Conservation (phyloP, 2,329 filamentous ascomycete species). For the Colletotrichum viniferum region DNA sequence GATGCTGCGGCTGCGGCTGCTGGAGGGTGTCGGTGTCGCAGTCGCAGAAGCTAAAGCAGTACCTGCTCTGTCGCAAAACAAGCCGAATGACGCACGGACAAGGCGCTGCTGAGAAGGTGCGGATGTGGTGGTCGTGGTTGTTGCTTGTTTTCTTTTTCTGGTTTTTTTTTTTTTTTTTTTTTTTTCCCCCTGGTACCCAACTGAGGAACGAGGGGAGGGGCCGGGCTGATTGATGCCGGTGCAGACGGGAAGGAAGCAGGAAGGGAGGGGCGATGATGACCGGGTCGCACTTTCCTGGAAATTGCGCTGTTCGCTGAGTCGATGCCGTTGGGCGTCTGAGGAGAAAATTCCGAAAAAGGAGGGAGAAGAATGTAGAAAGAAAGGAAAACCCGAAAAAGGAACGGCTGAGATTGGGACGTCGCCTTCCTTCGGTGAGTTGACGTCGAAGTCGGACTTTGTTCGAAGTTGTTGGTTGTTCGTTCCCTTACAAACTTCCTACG, state of each 20-base stretch:
- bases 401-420: not conserved
- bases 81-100: constrained; percentile 10
- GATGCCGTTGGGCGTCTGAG: constrained; percentile 2
- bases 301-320: constrained; percentile 4
- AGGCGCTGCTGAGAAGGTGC: constrained; percentile 19
- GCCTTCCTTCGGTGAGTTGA: not conserved
- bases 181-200: not conserved
- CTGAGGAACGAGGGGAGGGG: constrained; percentile 1
- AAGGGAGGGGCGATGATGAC: constrained; percentile 14
- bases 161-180: not conserved
- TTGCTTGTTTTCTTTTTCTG: not conserved
- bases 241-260: constrained; percentile 8
- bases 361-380: not conserved
- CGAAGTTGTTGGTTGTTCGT: not conserved
- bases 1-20: not conserved
- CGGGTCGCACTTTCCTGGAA: constrained; percentile 10
- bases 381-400: not conserved
- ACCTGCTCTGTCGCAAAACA: not conserved
- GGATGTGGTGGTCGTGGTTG: not conserved
- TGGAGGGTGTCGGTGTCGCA: not conserved
- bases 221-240: constrained; percentile 17
- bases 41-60: not conserved
- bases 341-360: not conserved
- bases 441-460: not conserved
- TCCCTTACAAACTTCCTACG: not conserved